phyloP scores from a whole-genome alignment of 805 yeast species.

The Nakazawaea holstii region DNA sequence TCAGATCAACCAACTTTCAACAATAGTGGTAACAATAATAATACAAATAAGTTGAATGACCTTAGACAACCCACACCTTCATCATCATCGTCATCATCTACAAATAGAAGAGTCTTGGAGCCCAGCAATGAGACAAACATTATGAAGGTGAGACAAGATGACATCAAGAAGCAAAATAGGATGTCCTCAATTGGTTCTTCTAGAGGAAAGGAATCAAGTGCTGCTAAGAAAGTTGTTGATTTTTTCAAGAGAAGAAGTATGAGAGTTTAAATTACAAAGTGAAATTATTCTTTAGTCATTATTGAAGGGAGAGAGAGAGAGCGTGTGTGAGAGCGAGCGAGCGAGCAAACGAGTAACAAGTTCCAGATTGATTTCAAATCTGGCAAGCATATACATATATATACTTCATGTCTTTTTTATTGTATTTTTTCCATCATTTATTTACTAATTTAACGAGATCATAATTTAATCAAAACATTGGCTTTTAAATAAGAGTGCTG shows the following conservation, averaged over 20 bases:
- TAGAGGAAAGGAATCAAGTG: slow-evolving; percentile 53
- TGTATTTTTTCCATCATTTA: neutral
- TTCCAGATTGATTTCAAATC: too few species aligned
- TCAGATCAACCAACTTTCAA: neutral
- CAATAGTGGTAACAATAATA: slow-evolving; percentile 3
- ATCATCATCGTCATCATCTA: slow-evolving; percentile 5
- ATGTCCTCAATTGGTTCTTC: slow-evolving; percentile 2
- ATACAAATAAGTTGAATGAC: neutral
- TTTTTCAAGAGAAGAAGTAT: slow-evolving; percentile 66
- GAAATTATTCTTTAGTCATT: neutral
- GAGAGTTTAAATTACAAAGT: slow-evolving; percentile 20
- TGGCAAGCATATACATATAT: neutral
- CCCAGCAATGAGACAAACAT: slow-evolving; percentile 27
- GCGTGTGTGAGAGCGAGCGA: neutral
- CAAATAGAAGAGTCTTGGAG: slow-evolving; percentile 26
- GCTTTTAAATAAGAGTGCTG: neutral
- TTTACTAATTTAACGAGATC: neutral
- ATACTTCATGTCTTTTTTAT: neutral
- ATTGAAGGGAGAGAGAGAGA: neutral
- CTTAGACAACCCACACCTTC: neutral
- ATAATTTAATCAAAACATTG: neutral
- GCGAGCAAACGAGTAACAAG: neutral
- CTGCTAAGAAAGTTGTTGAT: slow-evolving; percentile 75
- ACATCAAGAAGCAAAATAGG: slow-evolving; percentile 5
- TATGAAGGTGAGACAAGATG: slow-evolving; percentile 10